phyloP scores from a whole-genome alignment of 176 grass and related monocot species.

The Pontederia paniculata region DNA sequence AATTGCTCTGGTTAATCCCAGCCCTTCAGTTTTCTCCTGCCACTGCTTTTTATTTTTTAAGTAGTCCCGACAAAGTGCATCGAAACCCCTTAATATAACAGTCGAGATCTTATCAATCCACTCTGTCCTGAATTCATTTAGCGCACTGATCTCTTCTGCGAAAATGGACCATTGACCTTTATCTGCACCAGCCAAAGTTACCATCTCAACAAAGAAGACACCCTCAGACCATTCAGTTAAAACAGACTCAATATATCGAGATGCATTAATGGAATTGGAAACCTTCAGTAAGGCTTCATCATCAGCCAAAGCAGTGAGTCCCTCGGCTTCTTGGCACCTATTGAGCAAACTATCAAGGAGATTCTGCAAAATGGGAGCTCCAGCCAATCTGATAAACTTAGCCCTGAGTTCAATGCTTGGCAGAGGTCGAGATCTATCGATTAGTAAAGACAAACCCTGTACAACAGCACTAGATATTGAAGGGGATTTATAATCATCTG shows the following conservation, averaged over 20 bases:
- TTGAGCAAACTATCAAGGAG: slow-evolving; percentile 60
- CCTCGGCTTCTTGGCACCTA: slow-evolving; percentile 94
- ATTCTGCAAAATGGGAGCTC: slow-evolving; percentile 45
- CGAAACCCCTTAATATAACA: slow-evolving; percentile 76
- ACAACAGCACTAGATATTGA: slow-evolving; percentile 34
- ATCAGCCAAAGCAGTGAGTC: slow-evolving; percentile 83
- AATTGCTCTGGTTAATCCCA: slow-evolving; percentile 41
- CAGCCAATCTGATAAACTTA: slow-evolving; percentile 55
- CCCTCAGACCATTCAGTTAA: slow-evolving; percentile 80
- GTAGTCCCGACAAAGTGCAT: slow-evolving; percentile 53
- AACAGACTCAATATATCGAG: slow-evolving; percentile 38
- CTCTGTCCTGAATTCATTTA: slow-evolving; percentile 59
- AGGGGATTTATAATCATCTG: slow-evolving; percentile 67
- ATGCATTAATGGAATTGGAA: slow-evolving; percentile 65
- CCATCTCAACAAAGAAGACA: slow-evolving; percentile 95
- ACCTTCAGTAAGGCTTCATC: slow-evolving; percentile 67
- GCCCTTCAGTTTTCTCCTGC: slow-evolving; percentile 53
- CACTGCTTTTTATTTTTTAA: slow-evolving; percentile 83
- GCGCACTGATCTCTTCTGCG: slow-evolving; percentile 42
- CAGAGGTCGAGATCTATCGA: slow-evolving; percentile 55
- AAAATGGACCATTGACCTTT: slow-evolving; percentile 36
- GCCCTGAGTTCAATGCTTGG: slow-evolving; percentile 62
- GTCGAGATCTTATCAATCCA: slow-evolving; percentile 74
- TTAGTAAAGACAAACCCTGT: slow-evolving; percentile 56
- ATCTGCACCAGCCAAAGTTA: slow-evolving; percentile 25